A percentile compares a stretch with the other conserved stretches of the same genome.
Evolutionary conservation across 1,284 basidiomycete species (phyloP).

Genomic region (Marasmius tenuissimus): DNA sequence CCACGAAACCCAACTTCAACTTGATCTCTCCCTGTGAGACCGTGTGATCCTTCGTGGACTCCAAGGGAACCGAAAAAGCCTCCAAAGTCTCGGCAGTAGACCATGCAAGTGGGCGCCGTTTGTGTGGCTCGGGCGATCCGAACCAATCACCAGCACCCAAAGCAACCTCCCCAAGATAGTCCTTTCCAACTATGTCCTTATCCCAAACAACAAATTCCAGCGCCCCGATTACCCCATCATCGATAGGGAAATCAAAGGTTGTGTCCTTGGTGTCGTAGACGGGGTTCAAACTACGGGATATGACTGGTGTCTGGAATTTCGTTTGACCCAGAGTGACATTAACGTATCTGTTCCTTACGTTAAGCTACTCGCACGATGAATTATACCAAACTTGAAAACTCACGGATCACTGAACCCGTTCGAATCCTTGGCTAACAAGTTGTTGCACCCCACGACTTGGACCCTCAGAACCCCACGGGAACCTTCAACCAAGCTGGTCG

Average conservation of each 20-base stretch:
- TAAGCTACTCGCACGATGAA: constrained; percentile 1
- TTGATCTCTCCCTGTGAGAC: constrained; percentile 62
- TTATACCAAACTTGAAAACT: constrained; percentile 22
- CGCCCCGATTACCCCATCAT: constrained; percentile 71
- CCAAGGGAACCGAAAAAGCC: constrained; percentile 34
- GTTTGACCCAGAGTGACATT: constrained; percentile 65
- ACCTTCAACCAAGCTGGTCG: constrained; percentile 35
- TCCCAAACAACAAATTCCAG: constrained; percentile 93
- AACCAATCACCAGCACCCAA: constrained; percentile 85
- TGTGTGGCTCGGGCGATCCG: constrained; percentile 3
- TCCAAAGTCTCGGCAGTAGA: constrained; percentile 59
- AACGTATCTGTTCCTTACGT: constrained; percentile 56
- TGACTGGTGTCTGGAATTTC: constrained; percentile 76
- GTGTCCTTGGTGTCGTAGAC: constrained; percentile 69
- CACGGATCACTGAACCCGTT: constrained; percentile 76
- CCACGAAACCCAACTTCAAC: constrained; percentile 78
- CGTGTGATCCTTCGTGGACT: constrained; percentile 67
- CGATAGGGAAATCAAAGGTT: constrained; percentile 87
- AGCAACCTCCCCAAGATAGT: constrained; percentile 89
- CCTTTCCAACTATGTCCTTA: constrained; percentile 83
- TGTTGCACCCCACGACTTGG: constrained; percentile 63
- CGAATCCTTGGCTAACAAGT: constrained; percentile 61
- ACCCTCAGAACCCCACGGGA: constrained; percentile 67
- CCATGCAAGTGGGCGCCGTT: constrained; percentile 50
- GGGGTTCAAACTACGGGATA: constrained; percentile 78